phyloP scores from a whole-genome alignment of 257 asterid genomes.

The Solanum tarijense region DNA sequence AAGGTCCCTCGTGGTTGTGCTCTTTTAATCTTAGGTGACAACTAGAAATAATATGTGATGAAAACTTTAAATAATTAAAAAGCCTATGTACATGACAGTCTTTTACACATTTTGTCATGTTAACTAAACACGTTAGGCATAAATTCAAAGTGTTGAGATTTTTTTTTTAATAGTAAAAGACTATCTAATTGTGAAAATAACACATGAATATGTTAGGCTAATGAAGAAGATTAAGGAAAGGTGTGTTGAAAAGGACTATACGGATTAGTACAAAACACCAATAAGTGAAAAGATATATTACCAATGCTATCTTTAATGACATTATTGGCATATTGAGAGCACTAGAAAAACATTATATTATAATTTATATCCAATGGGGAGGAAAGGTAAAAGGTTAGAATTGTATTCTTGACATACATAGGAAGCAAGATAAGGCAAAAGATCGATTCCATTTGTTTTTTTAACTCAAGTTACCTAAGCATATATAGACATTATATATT shows the following conservation, averaged over 20 bases:
- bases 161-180: background rate
- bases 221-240: slow-evolving; percentile 13
- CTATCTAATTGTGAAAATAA: background rate
- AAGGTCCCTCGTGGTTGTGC: background rate
- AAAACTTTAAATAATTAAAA: slow-evolving; percentile 18
- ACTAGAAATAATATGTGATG: background rate
- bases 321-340: background rate
- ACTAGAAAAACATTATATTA: background rate
- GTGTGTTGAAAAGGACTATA: slow-evolving; percentile 7
- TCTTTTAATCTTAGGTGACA: background rate
- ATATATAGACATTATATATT: background rate
- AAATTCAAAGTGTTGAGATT: background rate
- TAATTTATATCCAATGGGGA: background rate
- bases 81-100: slow-evolving; percentile 1
- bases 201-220: background rate
- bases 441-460: background rate
- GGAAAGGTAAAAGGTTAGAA: background rate
- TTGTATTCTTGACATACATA: slow-evolving; percentile 29
- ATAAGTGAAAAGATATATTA: slow-evolving; percentile 21
- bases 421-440: slow-evolving; percentile 19
- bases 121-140: slow-evolving; percentile 23
- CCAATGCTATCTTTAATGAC: background rate
- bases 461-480: background rate
- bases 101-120: background rate
- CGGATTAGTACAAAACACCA: slow-evolving; percentile 19